A percentile compares a stretch with the other conserved stretches of the same genome.
These are phyloP conservation scores for Evansstolkia leycettana DNA, from an alignment of 495 filamentous ascomycete genomes.

Conservation along the genomic window DNA sequence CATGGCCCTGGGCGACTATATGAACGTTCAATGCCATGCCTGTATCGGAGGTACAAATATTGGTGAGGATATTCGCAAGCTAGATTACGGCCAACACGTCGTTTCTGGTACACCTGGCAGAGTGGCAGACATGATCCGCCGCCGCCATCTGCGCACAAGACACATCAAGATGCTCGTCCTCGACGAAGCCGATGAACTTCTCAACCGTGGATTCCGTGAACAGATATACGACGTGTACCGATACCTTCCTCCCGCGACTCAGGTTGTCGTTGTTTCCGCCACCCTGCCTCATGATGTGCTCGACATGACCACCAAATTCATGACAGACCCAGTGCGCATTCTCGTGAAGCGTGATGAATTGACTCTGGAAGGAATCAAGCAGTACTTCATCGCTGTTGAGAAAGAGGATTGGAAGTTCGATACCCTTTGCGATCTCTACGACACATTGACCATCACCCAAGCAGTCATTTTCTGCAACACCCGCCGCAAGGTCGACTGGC, in stretches of 20 bases:
- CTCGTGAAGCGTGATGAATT: conserved; percentile 99
- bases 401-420: conserved; percentile 99
- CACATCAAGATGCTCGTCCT: conserved; percentile 99
- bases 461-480: conserved; percentile 99
- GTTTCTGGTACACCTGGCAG: conserved; percentile 93
- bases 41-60: conserved; percentile 98
- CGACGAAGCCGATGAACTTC: conserved; percentile 88
- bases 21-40: conserved; percentile 98
- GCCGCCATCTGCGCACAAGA: conserved; percentile 82
- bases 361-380: conserved; percentile 95
- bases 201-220: conserved; percentile 92
- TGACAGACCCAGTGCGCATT: conserved; percentile 97
- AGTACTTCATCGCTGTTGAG: conserved; percentile 98
- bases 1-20: conserved; percentile 95
- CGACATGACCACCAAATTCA: conserved; percentile 99
- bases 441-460: conserved; percentile 97
- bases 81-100: conserved; percentile 94
- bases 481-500: conserved; percentile 97
- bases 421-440: conserved; percentile 98
- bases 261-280: conserved; percentile 95
- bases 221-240: conserved; percentile 99
- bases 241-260: conserved; percentile 87
- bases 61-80: conserved; percentile 91
- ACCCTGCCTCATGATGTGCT: conserved; percentile 96
- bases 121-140: conserved; percentile 98